Conservation (phyloP, 345 rosid species). For the Schrenkiella parvula region DNA sequence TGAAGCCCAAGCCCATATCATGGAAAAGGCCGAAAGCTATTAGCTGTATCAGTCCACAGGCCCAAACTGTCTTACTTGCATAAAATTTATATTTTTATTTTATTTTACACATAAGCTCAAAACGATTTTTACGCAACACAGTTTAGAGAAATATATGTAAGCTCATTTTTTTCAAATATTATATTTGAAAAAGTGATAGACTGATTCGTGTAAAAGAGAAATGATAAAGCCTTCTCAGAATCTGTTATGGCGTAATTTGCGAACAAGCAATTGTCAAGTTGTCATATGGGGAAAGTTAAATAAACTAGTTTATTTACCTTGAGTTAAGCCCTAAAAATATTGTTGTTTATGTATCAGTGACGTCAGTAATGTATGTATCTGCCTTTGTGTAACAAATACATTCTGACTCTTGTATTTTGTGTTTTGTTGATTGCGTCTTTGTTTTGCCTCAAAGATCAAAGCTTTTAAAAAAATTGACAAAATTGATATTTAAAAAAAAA, state of each 20-base stretch:
- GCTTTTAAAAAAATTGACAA: not conserved
- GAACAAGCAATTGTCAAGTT: not conserved
- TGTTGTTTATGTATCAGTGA: constrained; percentile 1
- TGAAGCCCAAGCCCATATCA: not conserved
- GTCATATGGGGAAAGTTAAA: not conserved
- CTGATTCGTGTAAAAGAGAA: not conserved
- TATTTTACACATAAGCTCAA: not conserved
- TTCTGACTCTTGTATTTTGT: constrained; percentile 12
- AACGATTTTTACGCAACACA: not conserved
- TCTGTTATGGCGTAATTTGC: not conserved
- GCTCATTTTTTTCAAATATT: not conserved
- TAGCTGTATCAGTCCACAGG: not conserved
- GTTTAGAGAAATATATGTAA: not conserved
- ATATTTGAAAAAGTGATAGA: not conserved
- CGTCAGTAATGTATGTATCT: constrained; percentile 5
- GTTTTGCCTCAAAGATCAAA: constrained; percentile 12
- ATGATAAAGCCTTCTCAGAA: not conserved
- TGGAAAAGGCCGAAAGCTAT: not conserved
- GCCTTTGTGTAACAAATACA: constrained; percentile 27
- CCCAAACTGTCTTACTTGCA: not conserved
- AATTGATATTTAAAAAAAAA: not conserved
- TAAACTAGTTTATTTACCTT: not conserved
- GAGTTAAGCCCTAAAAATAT: not conserved
- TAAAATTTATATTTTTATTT: no score
- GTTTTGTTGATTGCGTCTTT: not conserved